Conservation (phyloP, 768 basidiomycete genomes). For the Lactarius tabidus region DNA sequence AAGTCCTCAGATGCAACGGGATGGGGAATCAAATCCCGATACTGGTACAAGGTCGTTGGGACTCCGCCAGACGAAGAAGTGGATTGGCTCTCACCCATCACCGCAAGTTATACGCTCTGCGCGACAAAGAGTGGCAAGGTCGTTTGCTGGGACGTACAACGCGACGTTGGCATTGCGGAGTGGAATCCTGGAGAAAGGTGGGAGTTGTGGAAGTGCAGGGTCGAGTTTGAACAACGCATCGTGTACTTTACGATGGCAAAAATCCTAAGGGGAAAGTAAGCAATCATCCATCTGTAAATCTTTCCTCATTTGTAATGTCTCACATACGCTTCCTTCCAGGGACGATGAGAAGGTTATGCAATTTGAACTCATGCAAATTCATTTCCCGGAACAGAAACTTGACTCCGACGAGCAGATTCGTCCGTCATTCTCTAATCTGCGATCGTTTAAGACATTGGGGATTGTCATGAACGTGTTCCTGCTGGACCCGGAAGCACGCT, state of each 20-base stretch:
- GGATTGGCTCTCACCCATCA: constrained; percentile 75
- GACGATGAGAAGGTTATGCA: constrained; percentile 60
- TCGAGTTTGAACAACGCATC: constrained; percentile 66
- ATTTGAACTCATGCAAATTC: constrained; percentile 65
- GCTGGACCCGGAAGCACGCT: constrained; percentile 55
- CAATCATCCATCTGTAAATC: not conserved
- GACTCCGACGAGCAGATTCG: constrained; percentile 2
- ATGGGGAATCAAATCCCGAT: constrained; percentile 32
- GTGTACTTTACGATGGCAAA: constrained; percentile 73
- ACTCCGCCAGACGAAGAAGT: constrained; percentile 66
- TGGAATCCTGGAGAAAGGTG: constrained; percentile 61
- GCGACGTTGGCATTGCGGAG: constrained; percentile 56
- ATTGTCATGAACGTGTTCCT: constrained; percentile 77
- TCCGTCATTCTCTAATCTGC: constrained; percentile 56
- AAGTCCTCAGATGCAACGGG: constrained; percentile 7
- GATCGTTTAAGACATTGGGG: constrained; percentile 59
- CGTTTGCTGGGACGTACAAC: constrained; percentile 71
- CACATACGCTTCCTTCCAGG: constrained; percentile 16
- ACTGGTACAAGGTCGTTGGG: constrained; percentile 68
- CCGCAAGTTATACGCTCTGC: constrained; percentile 71
- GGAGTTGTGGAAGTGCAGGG: constrained; percentile 77
- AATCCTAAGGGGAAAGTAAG: constrained; percentile 20
- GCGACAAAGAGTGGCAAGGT: constrained; percentile 73
- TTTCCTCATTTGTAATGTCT: not conserved
- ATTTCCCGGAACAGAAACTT: constrained; percentile 43